Evolutionary conservation across 176 grass and related monocot species (phyloP), one percentile per base, ranked within the genome.

Genomic region (Typha latifolia): DNA sequence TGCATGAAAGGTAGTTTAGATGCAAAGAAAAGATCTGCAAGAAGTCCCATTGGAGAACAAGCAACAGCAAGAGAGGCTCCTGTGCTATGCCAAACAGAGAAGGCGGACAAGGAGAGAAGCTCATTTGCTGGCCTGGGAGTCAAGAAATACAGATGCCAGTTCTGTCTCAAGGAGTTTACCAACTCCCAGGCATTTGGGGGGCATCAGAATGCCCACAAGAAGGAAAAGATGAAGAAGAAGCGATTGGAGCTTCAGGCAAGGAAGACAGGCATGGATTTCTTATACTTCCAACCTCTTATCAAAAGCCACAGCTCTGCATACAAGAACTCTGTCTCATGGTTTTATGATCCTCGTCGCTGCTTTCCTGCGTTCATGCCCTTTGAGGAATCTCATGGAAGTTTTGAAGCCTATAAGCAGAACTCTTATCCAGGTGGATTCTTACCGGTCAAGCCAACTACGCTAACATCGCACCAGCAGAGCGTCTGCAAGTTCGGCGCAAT

Each of bases 171-270:
- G 50, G 73, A 76, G 3, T 76, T 76, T 37, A n/a, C 73, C 5
- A 76, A 67, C 51, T 76, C 73, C 3, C 73, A 76, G 34, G 73
- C 73, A 3, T 63, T 76, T 21, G 73, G 73, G 14, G 73, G 73
- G 20, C 73, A 76, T 14, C 73, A 76, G 64, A 76, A 76, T 67
- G 73, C 73, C 1, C 73, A 76, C 73, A 76, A 76, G 51, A 76
- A 67, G 51, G 73, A 76, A 19, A 53, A 63, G 31, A 50, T 74
- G 61, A 74, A 51, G 61, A 64, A 62, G 61, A 74, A 74, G 48
- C 63, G 47, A 48, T 26, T 74, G 61, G 71, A 74, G 47, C 47
- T 64, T 24, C 71, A 64, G 47, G 20, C 71, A 19, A 64, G 61
- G 61, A 52, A 24, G 49, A 14, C 59, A 12, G 61, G 71, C 43